These are phyloP conservation scores for Magnolia sinica DNA, from an alignment of 164 flowering plant species.

Conservation along the genomic window DNA sequence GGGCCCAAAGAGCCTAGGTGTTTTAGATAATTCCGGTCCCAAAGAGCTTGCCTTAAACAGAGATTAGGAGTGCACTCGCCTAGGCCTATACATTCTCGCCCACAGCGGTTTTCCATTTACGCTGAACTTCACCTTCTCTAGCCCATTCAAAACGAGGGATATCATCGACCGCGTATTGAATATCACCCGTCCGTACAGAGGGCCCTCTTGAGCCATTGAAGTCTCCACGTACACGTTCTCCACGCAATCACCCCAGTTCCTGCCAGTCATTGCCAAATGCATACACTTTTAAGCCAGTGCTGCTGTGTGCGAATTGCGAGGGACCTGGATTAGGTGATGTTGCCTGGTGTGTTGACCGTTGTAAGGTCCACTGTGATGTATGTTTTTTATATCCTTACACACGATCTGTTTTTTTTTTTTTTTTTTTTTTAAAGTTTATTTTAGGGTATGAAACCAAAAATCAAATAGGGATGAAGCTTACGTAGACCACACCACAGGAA, in stretches of 20 bases:
- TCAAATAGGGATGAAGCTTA: no score
- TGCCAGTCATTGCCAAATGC: neutral
- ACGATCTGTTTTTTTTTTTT: no score
- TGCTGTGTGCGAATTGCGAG: neutral
- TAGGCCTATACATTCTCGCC: neutral
- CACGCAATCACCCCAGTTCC: neutral
- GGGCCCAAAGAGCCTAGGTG: no score
- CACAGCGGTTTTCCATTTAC: slow-evolving; percentile 8
- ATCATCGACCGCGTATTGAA: neutral
- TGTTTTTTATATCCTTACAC: no score
- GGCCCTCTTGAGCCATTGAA: neutral
- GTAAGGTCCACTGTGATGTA: no score
- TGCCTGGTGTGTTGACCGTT: neutral
- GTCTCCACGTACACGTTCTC: slow-evolving; percentile 1
- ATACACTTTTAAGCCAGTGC: neutral
- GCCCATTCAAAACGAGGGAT: neutral
- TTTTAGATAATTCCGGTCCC: no score
- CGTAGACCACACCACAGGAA: no score
- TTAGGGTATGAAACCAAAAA: no score
- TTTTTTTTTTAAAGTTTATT: no score
- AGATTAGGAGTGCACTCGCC: neutral
- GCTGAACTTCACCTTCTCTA: neutral
- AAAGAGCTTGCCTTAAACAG: no score
- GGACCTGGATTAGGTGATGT: no score
- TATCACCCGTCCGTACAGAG: neutral